Base-by-base conservation (phyloP, 179 eudicot species). In the Kewa caespitosa region DNA sequence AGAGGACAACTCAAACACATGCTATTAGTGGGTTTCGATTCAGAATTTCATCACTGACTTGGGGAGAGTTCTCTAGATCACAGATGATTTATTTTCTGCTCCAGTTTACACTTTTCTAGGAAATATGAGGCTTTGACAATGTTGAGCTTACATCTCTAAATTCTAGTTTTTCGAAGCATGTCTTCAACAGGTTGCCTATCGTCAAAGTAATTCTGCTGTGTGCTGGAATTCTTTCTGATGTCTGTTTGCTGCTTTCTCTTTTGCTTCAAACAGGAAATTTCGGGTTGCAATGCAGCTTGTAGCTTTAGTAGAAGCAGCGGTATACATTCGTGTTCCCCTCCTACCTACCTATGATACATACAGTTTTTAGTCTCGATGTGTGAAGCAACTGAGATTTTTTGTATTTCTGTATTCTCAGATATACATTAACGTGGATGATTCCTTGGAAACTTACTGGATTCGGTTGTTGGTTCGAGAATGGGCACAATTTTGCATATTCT, bases 401-500 rank as follows among this genome's bases (percentile, higher is more conserved):
- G 30, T 57, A 32, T n/a, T 81, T 79, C 69, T 46, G 30, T 57
- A 32, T n/a, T 81, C 78, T 72, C 91, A 92, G 97, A 83, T 90
- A 77, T 86, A 88, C 80, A 86, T 95, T 61, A 90, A 86, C 76
- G 84, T 91, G 81, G 90, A 91, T 76, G 84, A 80, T 75, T 90
- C 99, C 31, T 72, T 83, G 22, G 90, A 88, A 37, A 90, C 80
- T 77, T 95, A 85, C 80, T 95, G 99, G 99, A 74, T 93, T 55
- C 89, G 97, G 70, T 77, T 93, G 77, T 72, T 93, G 57, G 81
- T 88, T 78, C 88, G 99, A 76, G 99, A 95, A 86, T 93, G 93
- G 92, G 89, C 94, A 31, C 96, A 89, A 41, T 89, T 86, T 37
- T 91, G 93, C 86, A 88, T 95, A 81, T 91, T 95, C 78, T 73